Conservation (phyloP, 192 early-diverging fungal species). For the Mortierella claussenii region DNA sequence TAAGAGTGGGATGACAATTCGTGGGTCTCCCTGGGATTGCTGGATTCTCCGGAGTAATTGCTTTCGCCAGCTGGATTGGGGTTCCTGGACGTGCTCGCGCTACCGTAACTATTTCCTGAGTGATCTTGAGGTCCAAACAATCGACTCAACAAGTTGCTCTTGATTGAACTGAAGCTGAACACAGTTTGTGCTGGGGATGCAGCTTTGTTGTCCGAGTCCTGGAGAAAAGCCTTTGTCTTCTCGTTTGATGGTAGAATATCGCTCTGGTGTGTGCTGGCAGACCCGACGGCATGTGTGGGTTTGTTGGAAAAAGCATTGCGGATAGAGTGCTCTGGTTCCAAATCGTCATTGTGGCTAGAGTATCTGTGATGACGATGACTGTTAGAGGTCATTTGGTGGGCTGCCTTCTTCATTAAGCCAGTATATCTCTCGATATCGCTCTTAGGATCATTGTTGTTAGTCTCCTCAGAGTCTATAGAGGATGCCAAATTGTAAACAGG, state of each 20-base stretch:
- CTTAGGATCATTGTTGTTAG: too few species aligned
- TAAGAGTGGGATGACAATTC: too few species aligned
- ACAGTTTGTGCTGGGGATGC: background rate
- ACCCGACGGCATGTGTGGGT: too few species aligned
- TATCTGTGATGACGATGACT: background rate
- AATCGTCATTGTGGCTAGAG: background rate
- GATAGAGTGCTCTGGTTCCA: too few species aligned
- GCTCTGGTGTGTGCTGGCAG: too few species aligned
- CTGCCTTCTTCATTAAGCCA: constrained; percentile 16
- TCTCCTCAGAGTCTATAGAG: too few species aligned
- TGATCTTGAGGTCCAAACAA: constrained; percentile 42
- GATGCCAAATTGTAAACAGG: too few species aligned
- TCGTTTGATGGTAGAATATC: background rate
- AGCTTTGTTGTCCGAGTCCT: background rate
- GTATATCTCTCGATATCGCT: constrained; percentile 31
- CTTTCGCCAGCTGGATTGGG: too few species aligned
- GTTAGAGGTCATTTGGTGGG: background rate
- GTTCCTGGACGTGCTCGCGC: too few species aligned
- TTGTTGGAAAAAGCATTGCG: too few species aligned
- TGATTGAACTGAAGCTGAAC: constrained; percentile 17
- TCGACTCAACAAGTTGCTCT: constrained; percentile 23
- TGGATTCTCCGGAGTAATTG: background rate
- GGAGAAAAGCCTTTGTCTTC: background rate
- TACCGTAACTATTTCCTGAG: too few species aligned
- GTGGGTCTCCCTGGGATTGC: background rate